A percentile compares a stretch with the other conserved stretches of the same genome.
Evolutionary conservation across 1,284 basidiomycete genomes (phyloP).

Genomic region (Neotropicomus parvogracilis): DNA sequence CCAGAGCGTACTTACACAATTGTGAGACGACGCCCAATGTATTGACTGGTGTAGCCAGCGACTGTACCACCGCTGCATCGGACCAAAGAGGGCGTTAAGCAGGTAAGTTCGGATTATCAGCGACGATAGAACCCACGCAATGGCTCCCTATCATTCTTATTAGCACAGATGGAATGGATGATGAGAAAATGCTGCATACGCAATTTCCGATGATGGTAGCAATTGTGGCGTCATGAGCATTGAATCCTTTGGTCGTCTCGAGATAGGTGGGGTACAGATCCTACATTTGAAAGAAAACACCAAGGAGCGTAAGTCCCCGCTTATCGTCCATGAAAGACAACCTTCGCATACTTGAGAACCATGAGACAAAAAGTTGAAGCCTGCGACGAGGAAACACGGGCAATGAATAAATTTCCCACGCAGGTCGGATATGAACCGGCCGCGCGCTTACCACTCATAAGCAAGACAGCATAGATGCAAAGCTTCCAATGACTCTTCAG

Average conservation of each 20-base stretch:
- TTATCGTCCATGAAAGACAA: not conserved
- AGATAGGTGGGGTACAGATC: conserved; percentile 84
- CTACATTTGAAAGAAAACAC: conserved; percentile 19
- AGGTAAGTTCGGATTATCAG: not conserved
- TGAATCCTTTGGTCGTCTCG: conserved; percentile 56
- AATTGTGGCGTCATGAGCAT: conserved; percentile 61
- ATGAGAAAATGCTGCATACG: conserved; percentile 41
- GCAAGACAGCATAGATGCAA: conserved; percentile 78
- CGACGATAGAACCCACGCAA: conserved; percentile 43
- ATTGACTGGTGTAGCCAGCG: conserved; percentile 79
- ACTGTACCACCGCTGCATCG: conserved; percentile 65
- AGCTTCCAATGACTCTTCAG: conserved; percentile 81
- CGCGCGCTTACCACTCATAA: conserved; percentile 65
- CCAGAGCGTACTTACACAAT: conserved; percentile 53
- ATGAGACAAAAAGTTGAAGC: conserved; percentile 93
- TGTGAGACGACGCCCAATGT: conserved; percentile 83
- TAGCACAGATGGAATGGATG: not conserved
- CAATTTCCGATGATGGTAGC: conserved; percentile 92
- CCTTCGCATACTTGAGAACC: conserved; percentile 59
- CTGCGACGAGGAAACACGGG: conserved; percentile 35
- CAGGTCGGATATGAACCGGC: not conserved
- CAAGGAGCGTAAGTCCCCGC: not conserved
- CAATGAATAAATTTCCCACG: conserved; percentile 3
- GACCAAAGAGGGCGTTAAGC: conserved; percentile 14
- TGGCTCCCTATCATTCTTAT: conserved; percentile 58